Base-by-base conservation (phyloP, 805 yeast genomes). In the Jamesozyma hellenica region DNA sequence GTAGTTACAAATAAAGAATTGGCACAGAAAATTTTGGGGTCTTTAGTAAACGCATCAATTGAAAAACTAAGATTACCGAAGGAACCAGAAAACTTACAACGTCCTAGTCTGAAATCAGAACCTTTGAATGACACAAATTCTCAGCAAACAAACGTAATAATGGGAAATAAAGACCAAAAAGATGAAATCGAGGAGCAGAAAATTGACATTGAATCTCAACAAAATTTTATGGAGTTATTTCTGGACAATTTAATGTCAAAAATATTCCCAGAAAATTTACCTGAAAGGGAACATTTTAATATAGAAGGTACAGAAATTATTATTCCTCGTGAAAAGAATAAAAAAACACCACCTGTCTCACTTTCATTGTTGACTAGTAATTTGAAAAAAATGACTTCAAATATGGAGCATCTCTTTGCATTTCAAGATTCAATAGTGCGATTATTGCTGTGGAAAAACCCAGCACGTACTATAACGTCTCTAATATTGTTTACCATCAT, bases 401-500 rank as follows among this genome's bases (percentile, higher is more conserved):
- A 75, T 40, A 66, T 79, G 67, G 74, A 79, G 23, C 61, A 65
- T 0, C 51, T 82, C 9, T 79, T 82, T 48, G 70, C 64, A 32
- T 41, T 77, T 2, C 90, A 82, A 49, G 79, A 79, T 47, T 75
- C 77, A 2, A 32, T 79, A 1, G 65, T 78, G 6, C 72, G 75
- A 36, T 53, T 82, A 1, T 42, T 84, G 18, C 72, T 83, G 4
- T 88, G 96, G 96, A 74, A 77, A 43, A 66, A 70, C 21, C 88
- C 94, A 0, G 66, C 82, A 0, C 71, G 75, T 44, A 87, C 96
- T 0, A 46, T 87, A 4, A 65, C 80, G 0, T 55, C 66, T 17
- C 59, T 85, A 39, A 63, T 79, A 4, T 45, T 76, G 1, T 78
- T 81, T 47, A 79, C 95, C 0, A 67, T 76, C 43, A 63, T 79